Percentiles rank a stretch among this genome's conserved stretches.
Evolutionary conservation across 306 rosid genomes (phyloP).

Genomic region (Prunus padus): DNA sequence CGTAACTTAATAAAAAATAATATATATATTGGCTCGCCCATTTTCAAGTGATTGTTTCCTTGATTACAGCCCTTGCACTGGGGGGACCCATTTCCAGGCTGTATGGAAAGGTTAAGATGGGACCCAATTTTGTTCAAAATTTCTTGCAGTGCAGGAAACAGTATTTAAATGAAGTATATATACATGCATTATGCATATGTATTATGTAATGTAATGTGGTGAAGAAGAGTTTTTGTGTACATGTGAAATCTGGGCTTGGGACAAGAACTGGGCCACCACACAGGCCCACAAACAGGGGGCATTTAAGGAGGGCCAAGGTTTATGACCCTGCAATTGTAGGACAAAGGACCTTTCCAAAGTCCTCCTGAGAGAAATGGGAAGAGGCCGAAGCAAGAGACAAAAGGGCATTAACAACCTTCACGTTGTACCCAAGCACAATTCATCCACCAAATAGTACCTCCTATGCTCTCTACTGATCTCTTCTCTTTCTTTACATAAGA

Average conservation of each 20-base stretch:
- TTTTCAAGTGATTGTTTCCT: neutral
- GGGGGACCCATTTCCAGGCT: neutral
- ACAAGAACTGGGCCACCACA: neutral
- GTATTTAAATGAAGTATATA: neutral
- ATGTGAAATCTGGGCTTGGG: conserved; percentile 23
- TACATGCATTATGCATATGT: no score
- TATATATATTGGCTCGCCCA: no score
- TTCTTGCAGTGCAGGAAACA: neutral
- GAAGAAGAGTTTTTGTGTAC: neutral
- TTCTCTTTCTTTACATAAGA: neutral
- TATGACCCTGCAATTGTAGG: neutral
- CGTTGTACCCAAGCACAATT: neutral
- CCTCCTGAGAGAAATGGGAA: neutral
- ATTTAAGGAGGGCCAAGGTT: neutral
- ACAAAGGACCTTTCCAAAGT: neutral
- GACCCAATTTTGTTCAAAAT: neutral
- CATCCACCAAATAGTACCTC: neutral
- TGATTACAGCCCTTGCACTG: neutral
- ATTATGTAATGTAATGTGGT: neutral
- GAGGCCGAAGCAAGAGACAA: conserved; percentile 12
- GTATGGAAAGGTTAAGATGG: neutral
- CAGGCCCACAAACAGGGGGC: neutral
- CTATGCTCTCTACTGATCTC: no score
- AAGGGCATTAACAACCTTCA: conserved; percentile 9
- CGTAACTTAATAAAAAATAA: no score